These are phyloP conservation scores for Magnusiomyces fungicola DNA, from an alignment of 1,139 yeast genomes.

Conservation along the genomic window DNA sequence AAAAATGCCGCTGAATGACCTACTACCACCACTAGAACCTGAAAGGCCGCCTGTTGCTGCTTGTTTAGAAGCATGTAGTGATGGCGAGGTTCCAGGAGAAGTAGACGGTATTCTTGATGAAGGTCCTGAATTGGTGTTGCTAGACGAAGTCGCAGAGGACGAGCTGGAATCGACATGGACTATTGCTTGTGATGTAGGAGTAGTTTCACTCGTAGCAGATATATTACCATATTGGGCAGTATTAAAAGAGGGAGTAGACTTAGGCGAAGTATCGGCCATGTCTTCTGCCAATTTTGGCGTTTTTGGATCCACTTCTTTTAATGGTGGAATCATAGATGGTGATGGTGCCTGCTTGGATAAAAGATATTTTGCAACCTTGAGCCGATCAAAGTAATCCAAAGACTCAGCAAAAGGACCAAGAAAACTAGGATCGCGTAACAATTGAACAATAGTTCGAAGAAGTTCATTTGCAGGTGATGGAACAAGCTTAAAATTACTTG, in stretches of 20 bases:
- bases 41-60: too few relatives aligned
- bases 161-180: neutral
- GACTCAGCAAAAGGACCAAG: neutral
- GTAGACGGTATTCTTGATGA: too few relatives aligned
- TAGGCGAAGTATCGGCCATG: neutral
- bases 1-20: too few relatives aligned
- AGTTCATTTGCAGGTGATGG: neutral
- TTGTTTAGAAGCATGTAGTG: too few relatives aligned
- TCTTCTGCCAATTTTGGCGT: neutral
- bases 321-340: constrained; percentile 3
- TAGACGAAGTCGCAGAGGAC: too few relatives aligned
- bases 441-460: neutral
- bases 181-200: too few relatives aligned
- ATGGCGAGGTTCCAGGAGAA: too few relatives aligned
- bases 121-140: too few relatives aligned
- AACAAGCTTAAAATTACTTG: neutral
- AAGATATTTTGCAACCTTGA: neutral
- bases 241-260: neutral
- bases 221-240: neutral
- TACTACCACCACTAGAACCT: too few relatives aligned
- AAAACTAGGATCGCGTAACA: neutral
- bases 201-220: too few relatives aligned
- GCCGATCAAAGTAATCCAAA: neutral
- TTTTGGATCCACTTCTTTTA: neutral
- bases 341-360: constrained; percentile 7